Conservation (phyloP, 2,329 filamentous ascomycete genomes). For the Ilyonectria destructans region DNA sequence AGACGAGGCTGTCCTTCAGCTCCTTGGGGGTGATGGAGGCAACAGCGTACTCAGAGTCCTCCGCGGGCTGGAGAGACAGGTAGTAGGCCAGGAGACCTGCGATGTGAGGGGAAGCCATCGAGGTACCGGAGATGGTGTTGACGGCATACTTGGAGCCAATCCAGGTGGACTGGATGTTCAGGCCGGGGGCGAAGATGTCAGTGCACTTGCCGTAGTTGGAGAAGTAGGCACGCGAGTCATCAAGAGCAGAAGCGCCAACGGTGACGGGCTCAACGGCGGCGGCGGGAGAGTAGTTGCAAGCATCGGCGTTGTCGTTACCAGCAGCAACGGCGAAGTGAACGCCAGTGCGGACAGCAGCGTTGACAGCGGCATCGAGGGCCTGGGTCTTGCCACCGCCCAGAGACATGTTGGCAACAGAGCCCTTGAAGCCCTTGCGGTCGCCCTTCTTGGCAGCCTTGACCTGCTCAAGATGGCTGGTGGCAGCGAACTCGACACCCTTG, state of each 20-base stretch:
- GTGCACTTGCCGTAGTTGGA: conserved; percentile 99
- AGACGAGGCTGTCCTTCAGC: conserved; percentile 91
- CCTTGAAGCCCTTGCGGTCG: conserved; percentile 98
- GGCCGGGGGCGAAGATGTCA: conserved; percentile 97
- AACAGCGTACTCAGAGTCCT: conserved; percentile 92
- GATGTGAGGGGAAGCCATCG: conserved; percentile 98
- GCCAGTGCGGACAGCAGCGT: conserved; percentile 92
- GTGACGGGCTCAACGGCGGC: conserved; percentile 93
- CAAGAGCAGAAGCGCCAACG: conserved; percentile 93
- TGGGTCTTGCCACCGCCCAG: conserved; percentile 97
- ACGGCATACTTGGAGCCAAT: conserved; percentile 95
- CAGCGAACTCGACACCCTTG: conserved; percentile 97
- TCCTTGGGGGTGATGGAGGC: conserved; percentile 92
- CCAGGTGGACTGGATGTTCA: conserved; percentile 99
- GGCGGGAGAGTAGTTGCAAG: conserved; percentile 99
- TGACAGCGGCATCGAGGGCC: conserved; percentile 91
- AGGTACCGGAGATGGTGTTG: conserved; percentile 99
- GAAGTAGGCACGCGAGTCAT: conserved; percentile 98
- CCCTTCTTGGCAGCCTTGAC: conserved; percentile 86
- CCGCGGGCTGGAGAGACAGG: conserved; percentile 92
- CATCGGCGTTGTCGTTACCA: conserved; percentile 98
- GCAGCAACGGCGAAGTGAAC: conserved; percentile 98
- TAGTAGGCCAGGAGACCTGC: conserved; percentile 97
- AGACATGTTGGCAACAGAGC: conserved; percentile 99
- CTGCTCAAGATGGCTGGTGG: conserved; percentile 83